These are phyloP conservation scores for Falciphora oryzae DNA, from an alignment of 2,329 filamentous ascomycete species.

Conservation along the genomic window DNA sequence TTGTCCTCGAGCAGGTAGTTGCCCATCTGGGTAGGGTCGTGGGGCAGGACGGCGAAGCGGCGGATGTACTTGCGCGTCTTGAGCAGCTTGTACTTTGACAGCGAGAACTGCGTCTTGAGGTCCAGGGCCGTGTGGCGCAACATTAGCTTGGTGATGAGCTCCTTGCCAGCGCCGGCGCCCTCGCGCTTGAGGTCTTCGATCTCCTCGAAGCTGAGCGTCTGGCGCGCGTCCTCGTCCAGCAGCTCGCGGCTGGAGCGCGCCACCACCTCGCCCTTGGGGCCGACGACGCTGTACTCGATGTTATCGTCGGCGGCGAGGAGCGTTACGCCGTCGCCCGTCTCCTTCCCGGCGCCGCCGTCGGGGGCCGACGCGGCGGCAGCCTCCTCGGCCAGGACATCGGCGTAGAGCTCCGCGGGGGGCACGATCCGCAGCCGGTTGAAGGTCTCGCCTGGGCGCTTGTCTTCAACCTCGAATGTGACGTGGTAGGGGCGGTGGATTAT, in stretches of 20 bases:
- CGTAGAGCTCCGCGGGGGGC: slow-evolving; percentile 74
- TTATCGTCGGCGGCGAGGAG: slow-evolving; percentile 36
- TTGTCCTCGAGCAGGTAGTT: slow-evolving; percentile 76
- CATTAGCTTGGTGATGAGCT: slow-evolving; percentile 89
- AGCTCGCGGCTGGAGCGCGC: slow-evolving; percentile 54
- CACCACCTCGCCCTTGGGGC: slow-evolving; percentile 40
- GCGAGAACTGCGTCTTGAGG: slow-evolving; percentile 88
- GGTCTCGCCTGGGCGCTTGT: slow-evolving; percentile 57
- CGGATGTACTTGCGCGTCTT: slow-evolving; percentile 93
- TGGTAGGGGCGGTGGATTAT: slow-evolving; percentile 88
- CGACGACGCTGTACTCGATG: slow-evolving; percentile 40
- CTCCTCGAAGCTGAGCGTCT: slow-evolving; percentile 70
- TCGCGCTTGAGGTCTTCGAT: slow-evolving; percentile 71
- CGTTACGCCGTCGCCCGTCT: slow-evolving; percentile 35
- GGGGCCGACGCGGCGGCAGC: slow-evolving; percentile 24
- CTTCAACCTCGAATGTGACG: slow-evolving; percentile 83
- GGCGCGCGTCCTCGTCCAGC: slow-evolving; percentile 58
- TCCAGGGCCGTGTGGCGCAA: slow-evolving; percentile 83
- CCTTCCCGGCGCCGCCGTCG: slow-evolving; percentile 27
- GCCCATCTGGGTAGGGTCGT: slow-evolving; percentile 71
- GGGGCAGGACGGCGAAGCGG: slow-evolving; percentile 75
- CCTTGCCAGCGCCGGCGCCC: slow-evolving; percentile 72
- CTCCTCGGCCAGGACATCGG: slow-evolving; percentile 59
- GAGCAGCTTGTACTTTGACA: slow-evolving; percentile 92
- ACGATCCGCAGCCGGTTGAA: slow-evolving; percentile 72